Base-by-base conservation (phyloP, 208 protist genomes). In the Leishmania mexicana region DNA sequence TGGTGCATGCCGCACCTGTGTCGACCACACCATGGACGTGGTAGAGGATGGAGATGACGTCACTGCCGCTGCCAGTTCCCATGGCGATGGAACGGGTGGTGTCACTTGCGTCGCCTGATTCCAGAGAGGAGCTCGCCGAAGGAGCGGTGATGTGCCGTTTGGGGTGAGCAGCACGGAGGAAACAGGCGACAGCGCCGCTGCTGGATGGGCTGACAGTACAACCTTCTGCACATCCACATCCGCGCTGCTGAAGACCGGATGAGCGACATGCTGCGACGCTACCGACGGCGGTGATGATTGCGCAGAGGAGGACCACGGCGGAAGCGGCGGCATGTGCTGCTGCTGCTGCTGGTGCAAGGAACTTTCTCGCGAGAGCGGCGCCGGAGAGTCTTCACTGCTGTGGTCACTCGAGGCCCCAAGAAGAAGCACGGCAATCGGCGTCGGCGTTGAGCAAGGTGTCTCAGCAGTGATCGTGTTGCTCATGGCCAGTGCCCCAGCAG, bases 381-480 rank as follows among this genome's bases (percentile, higher is more conserved):
- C 73, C 51, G 73, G 73, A 17, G 75, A 78, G 75, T 57, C 53
- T 42, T 40, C 19, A 13, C 6, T 42, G 35, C 73, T 76, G n/a
- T 31, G 31, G 51, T 45, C 24, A n/a, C 51, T 64, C 19, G 75
- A 62, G 38, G 53, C 53, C 31, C 53, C 75, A 31, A 64, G 31
- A 47, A 65, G 17, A 2, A 65, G 42, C 10, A 64, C 35, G 40
- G 58, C 75, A 13, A 67, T 68, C 7, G 75, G 75, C 51, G 47
- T 62, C 11, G 67, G 31, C 0, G 65, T 71, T 7, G 81, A 84
- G 47, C 49, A 28, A 0, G 65, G 78, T 2, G 77, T 80, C 57
- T 49, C 83, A 11, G 75, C 65, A n/a, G 21, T 67, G n/a, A 62
- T n/a, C 17, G 75, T 80, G 75, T 19, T 57, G 57, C 58, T 65